Evolutionary conservation across 345 rosid genomes (phyloP), one percentile per base, ranked within the genome.

Genomic region (Erucastrum elatum): DNA sequence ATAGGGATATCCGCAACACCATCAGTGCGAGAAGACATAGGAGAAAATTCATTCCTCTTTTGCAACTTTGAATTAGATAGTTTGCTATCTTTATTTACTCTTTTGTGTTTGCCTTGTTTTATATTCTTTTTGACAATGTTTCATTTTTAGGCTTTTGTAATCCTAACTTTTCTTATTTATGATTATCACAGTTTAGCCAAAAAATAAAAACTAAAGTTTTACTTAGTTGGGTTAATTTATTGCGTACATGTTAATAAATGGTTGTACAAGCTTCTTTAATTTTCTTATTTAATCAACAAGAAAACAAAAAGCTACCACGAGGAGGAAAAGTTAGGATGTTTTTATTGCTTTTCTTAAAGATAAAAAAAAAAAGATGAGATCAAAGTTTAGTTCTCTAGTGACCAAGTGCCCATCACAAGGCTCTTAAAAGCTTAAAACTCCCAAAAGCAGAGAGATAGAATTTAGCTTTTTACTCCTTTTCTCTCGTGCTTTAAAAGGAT

Each of bases 401-500:
- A 79, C 71, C 64, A 74, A 80, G 69, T 80, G 82, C 71, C 75
- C 82, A 80, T 74, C 82, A 80, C 79, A 80, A 63, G 79, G 31
- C 75, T 80, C 82, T 74, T 64, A 80, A 80, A 80, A 80, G 82
- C 82, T 69, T 80, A 53, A 74, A 67, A 15, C n/a, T 0, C 66
- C 71, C 66, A 79, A 79, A 80, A 80, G 79, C 79, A 74, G 78
- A 74, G 78, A 64, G 75, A 74, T 80, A 74, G 82, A 80, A 79
- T 73, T 74, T 68, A 74, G 76, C 80, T 75, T 75, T 80, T 68
- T 62, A 58, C 65, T 60, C 10, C 58, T 67, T 69, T 29, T 62
- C 68, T 51, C 79, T 46, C 65, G 58, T 75, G 80, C 80, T 65
- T 86, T 90, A 86, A 90, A 90, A 87, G 94, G 87, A 83, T 83